These are phyloP conservation scores for Suillus hirtellus DNA, from an alignment of 768 basidiomycete species.

Conservation along the genomic window DNA sequence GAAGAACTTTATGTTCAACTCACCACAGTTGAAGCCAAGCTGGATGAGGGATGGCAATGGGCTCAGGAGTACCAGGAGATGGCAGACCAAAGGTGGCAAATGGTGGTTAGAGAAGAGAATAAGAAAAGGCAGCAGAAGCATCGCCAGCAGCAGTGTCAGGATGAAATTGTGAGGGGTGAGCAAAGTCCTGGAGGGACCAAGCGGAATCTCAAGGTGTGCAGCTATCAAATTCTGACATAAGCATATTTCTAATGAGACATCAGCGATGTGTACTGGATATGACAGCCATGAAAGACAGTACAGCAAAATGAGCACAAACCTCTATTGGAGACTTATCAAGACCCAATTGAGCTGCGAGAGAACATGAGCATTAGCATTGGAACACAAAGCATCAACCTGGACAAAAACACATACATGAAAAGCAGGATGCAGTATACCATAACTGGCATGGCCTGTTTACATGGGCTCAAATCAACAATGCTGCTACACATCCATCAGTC, in stretches of 20 bases:
- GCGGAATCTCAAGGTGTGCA: neutral
- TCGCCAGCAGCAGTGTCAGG: neutral
- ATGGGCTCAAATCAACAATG: neutral
- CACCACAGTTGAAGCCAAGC: neutral
- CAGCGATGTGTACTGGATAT: neutral
- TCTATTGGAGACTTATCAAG: neutral
- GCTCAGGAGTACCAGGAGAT: neutral
- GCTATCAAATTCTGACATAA: neutral
- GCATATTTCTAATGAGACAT: neutral
- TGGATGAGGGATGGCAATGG: neutral
- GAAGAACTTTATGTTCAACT: neutral
- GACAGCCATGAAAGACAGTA: neutral
- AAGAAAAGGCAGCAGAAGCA: neutral
- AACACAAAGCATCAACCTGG: neutral
- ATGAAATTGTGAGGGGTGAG: neutral
- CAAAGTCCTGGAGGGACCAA: neutral
- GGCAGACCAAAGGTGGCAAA: neutral
- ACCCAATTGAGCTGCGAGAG: neutral
- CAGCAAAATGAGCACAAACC: neutral
- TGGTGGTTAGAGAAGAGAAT: neutral
- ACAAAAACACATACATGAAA: neutral
- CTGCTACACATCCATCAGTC: neutral
- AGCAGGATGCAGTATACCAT: conserved; percentile 2
- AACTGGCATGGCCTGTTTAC: neutral
- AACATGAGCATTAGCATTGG: neutral